A percentile compares a stretch with the other conserved stretches of the same genome.
These are phyloP conservation scores for Termitomyces eurrhizus DNA, from an alignment of 768 basidiomycete species.

Conservation along the genomic window DNA sequence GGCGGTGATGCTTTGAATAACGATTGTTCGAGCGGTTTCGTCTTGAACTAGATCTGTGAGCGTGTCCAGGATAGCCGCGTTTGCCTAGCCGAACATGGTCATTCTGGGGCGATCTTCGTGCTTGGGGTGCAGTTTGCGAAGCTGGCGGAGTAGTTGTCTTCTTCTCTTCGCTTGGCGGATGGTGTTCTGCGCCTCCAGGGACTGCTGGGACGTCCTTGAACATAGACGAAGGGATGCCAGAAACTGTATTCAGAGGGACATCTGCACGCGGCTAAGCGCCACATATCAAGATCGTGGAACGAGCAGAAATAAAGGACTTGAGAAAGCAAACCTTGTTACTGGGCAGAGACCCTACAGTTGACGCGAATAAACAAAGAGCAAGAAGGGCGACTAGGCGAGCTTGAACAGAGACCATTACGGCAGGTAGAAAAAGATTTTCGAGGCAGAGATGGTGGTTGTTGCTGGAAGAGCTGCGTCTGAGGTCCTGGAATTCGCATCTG, in stretches of 20 bases:
- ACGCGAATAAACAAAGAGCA: background rate
- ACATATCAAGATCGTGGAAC: background rate
- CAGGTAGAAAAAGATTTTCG: background rate
- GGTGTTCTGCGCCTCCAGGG: no score
- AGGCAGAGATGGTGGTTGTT: background rate
- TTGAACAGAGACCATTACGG: background rate
- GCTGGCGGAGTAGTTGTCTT: no score
- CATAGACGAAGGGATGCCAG: no score
- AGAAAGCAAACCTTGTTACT: background rate
- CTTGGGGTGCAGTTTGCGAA: no score
- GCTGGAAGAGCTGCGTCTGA: background rate
- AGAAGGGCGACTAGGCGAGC: background rate
- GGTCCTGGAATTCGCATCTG: background rate
- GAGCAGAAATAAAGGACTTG: background rate
- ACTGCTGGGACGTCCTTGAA: no score
- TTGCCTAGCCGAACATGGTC: background rate
- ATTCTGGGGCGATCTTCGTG: background rate
- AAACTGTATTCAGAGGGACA: no score
- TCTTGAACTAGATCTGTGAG: background rate
- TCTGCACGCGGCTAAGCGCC: no score
- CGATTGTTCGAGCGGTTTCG: no score
- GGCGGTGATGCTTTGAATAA: background rate
- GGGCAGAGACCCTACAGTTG: background rate
- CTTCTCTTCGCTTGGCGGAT: no score
- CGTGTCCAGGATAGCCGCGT: background rate